phyloP scores from a whole-genome alignment of 164 flowering plant genomes.

The Vitis rotundifolia region DNA sequence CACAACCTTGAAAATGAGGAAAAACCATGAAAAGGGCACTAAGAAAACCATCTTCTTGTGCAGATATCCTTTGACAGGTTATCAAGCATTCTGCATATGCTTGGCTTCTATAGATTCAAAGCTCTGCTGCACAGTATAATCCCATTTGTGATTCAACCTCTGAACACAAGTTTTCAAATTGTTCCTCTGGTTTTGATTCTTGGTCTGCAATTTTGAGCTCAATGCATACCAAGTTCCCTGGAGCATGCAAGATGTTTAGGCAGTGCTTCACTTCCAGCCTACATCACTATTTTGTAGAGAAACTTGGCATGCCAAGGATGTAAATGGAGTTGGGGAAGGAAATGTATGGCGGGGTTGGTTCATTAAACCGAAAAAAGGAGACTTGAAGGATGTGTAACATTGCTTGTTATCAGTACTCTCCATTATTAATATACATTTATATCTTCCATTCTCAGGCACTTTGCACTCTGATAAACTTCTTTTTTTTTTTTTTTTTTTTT shows the following conservation, averaged over 20 bases:
- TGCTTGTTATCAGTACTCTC: background rate
- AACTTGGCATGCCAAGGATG: background rate
- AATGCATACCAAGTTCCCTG: background rate
- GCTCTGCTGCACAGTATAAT: conserved; percentile 77
- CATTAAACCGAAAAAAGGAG: background rate
- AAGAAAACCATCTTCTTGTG: conserved; percentile 9
- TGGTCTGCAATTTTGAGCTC: background rate
- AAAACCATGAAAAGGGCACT: background rate
- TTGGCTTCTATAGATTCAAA: conserved; percentile 93
- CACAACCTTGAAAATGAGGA: too few species aligned
- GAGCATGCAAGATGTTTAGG: background rate
- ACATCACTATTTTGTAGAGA: background rate
- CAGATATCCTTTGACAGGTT: conserved; percentile 92
- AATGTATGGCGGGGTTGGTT: background rate
- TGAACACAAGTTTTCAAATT: conserved; percentile 9
- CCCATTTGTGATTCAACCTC: conserved; percentile 24
- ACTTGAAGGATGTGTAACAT: background rate
- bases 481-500: background rate
- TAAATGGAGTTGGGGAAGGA: background rate
- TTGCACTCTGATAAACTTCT: background rate
- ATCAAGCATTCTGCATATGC: conserved; percentile 91
- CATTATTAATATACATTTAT: background rate
- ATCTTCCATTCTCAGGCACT: too few species aligned
- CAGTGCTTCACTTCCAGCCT: background rate
- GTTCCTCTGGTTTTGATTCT: background rate